A percentile compares a stretch with the other conserved stretches of the same genome.
These are phyloP conservation scores for Gremmenia infestans DNA, from an alignment of 2,329 filamentous ascomycete genomes.

Conservation along the genomic window DNA sequence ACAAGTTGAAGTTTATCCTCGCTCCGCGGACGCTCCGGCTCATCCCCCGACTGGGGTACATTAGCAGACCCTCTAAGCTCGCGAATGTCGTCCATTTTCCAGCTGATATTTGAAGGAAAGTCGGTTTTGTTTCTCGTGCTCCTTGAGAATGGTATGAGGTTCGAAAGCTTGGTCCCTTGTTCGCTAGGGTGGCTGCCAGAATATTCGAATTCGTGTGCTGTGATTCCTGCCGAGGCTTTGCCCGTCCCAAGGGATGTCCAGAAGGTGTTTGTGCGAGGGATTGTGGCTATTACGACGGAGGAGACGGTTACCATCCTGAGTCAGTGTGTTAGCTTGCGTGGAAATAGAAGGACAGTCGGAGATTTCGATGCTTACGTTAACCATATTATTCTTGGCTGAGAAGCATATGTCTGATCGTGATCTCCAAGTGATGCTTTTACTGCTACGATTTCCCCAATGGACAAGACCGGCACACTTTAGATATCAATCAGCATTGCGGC, in stretches of 20 bases:
- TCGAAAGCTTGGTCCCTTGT: background rate
- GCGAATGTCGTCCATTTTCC: too few relatives aligned
- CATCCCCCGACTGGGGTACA: too few relatives aligned
- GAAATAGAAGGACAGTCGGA: background rate
- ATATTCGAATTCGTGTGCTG: constrained; percentile 8
- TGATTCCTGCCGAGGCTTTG: constrained; percentile 1
- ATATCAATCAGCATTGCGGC: background rate
- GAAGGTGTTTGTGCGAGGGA: constrained; percentile 9
- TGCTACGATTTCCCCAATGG: constrained; percentile 4
- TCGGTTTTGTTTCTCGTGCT: background rate
- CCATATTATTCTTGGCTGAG: constrained; percentile 4
- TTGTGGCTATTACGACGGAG: constrained; percentile 8
- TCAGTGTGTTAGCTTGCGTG: background rate
- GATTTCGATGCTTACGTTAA: constrained; percentile 1
- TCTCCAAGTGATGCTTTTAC: background rate
- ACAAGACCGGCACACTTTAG: background rate
- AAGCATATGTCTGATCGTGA: constrained; percentile 5
- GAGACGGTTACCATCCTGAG: constrained; percentile 1
- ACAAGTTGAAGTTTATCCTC: too few relatives aligned
- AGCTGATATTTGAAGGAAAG: too few relatives aligned
- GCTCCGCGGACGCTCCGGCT: too few relatives aligned
- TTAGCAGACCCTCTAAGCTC: too few relatives aligned
- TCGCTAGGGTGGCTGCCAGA: background rate
- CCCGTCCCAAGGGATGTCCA: constrained; percentile 8
- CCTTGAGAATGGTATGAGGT: background rate